Evolutionary conservation across 140 eudicot species (phyloP).

Genomic region (Flaveria floridana): DNA sequence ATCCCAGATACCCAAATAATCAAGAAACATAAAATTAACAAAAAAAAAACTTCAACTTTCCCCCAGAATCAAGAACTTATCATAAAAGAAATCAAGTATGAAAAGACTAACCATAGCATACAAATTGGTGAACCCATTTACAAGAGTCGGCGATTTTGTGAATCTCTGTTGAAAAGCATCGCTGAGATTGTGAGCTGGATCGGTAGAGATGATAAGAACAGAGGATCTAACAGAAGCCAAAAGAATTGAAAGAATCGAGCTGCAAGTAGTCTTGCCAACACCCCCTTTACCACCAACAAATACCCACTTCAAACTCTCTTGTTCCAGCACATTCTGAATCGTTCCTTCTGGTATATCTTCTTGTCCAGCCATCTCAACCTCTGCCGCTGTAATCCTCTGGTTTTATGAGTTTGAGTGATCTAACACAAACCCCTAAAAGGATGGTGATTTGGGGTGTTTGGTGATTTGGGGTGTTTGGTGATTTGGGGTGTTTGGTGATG

Average conservation of each 20-base stretch:
- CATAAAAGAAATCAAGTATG: neutral
- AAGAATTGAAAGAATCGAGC: constrained; percentile 70
- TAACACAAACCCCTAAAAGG: constrained; percentile 15
- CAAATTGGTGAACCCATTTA: constrained; percentile 83
- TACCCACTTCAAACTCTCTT: constrained; percentile 8
- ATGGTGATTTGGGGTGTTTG: constrained; percentile 20
- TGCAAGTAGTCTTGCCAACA: constrained; percentile 6
- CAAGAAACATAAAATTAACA: constrained; percentile 11
- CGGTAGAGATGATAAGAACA: constrained; percentile 93
- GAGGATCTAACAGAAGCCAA: constrained; percentile 74
- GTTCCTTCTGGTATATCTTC: constrained; percentile 35
- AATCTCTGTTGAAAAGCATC: constrained; percentile 93
- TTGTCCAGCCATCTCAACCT: constrained; percentile 40
- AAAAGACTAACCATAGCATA: constrained; percentile 73
- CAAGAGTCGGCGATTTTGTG: constrained; percentile 80
- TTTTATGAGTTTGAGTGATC: neutral
- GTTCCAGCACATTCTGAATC: neutral
- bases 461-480: constrained; percentile 20
- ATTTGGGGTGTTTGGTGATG: constrained; percentile 16
- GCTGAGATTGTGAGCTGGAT: constrained; percentile 94
- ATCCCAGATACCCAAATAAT: neutral
- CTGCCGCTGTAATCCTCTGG: neutral
- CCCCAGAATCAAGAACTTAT: neutral
- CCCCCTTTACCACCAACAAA: constrained; percentile 1
- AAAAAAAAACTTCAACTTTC: neutral